These are phyloP conservation scores for Cercophora samala DNA, from an alignment of 495 filamentous ascomycete species.

Conservation along the genomic window DNA sequence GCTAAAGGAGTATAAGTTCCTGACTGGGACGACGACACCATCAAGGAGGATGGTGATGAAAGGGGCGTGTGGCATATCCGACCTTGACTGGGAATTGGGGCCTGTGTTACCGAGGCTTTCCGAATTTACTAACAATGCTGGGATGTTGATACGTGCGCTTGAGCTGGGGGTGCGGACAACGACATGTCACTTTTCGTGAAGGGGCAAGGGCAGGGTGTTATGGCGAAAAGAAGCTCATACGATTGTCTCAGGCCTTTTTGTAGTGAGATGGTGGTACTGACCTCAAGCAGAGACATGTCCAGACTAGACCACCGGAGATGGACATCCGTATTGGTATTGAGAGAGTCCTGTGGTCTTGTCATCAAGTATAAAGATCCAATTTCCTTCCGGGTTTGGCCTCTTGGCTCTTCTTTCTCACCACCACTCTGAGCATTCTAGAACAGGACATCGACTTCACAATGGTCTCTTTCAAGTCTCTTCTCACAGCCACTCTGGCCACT, in stretches of 20 bases:
- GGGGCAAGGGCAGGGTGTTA: neutral
- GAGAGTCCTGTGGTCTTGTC: neutral
- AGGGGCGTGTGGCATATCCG: neutral
- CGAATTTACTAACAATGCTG: neutral
- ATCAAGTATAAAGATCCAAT: neutral
- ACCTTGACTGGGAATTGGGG: neutral
- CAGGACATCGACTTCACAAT: conserved; percentile 13
- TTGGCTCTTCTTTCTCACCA: conserved; percentile 1
- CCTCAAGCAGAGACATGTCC: neutral
- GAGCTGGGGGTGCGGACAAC: neutral
- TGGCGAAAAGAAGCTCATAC: neutral
- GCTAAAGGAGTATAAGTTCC: neutral
- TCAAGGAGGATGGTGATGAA: neutral
- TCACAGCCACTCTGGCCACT: conserved; percentile 15
- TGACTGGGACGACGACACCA: neutral
- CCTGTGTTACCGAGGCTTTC: neutral
- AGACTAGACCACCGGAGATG: neutral
- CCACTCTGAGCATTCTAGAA: neutral
- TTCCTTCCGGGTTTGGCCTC: neutral
- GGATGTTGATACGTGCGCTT: neutral
- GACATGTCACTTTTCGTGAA: neutral
- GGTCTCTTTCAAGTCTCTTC: conserved; percentile 24
- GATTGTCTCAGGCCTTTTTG: neutral
- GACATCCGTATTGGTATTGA: neutral
- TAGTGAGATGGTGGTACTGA: neutral